A percentile compares a stretch with the other conserved stretches of the same genome.
These are phyloP conservation scores for Fusarium palustre DNA, from an alignment of 2,329 filamentous ascomycete genomes.

Conservation along the genomic window DNA sequence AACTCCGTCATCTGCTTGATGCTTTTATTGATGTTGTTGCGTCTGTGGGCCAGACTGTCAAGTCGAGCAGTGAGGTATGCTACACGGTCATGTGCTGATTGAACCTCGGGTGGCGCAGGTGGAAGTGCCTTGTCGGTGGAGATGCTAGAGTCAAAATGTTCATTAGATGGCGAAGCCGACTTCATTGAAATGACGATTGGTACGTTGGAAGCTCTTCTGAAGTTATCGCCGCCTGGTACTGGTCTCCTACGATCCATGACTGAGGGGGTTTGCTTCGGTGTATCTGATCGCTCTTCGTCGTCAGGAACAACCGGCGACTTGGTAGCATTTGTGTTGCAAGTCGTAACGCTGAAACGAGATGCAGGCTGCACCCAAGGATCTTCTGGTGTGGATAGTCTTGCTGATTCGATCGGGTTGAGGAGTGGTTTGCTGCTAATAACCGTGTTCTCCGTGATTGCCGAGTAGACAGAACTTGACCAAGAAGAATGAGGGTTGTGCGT, in stretches of 20 bases:
- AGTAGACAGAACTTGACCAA: constrained; percentile 55
- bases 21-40: constrained; percentile 76
- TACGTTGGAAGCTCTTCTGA: constrained; percentile 37
- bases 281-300: constrained; percentile 43
- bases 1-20: constrained; percentile 83
- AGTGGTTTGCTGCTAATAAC: constrained; percentile 27
- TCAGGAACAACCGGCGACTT: constrained; percentile 45
- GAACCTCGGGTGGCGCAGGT: constrained; percentile 69
- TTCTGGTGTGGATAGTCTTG: constrained; percentile 42
- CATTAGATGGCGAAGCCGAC: constrained; percentile 28
- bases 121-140: constrained; percentile 70
- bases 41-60: constrained; percentile 72
- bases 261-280: constrained; percentile 39
- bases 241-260: constrained; percentile 52
- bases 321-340: constrained; percentile 64
- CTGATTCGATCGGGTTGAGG: constrained; percentile 25
- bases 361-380: constrained; percentile 62
- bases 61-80: constrained; percentile 74
- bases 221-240: constrained; percentile 43
- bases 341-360: constrained; percentile 74
- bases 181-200: constrained; percentile 50
- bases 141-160: constrained; percentile 49
- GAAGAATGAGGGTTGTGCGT: constrained; percentile 47
- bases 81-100: constrained; percentile 71
- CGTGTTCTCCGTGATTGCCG: constrained; percentile 46